Evolutionary conservation across 129 eudicot genomes (phyloP).

Genomic region (Saussurea involucrata): DNA sequence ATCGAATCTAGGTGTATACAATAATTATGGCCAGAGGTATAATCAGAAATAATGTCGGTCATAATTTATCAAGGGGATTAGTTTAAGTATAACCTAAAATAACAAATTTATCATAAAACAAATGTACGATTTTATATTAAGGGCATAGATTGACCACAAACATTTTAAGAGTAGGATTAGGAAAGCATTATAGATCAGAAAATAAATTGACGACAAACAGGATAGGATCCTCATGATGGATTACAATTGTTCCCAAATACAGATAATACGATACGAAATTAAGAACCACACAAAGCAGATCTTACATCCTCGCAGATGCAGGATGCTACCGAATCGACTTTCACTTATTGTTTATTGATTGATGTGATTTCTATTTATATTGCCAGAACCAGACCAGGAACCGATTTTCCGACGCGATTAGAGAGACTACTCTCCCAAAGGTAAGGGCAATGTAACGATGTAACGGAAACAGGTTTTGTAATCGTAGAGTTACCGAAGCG

Average conservation of each 20-base stretch:
- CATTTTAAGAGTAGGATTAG: no score
- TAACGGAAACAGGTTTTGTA: slow-evolving; percentile 16
- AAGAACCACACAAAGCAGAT: slow-evolving; percentile 20
- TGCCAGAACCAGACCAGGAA: slow-evolving; percentile 85
- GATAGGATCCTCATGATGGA: slow-evolving; percentile 18
- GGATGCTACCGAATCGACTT: neutral
- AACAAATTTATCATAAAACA: slow-evolving; percentile 12
- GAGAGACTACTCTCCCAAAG: slow-evolving; percentile 87
- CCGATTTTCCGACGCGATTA: slow-evolving; percentile 74
- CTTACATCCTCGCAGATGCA: slow-evolving; percentile 34
- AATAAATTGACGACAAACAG: slow-evolving; percentile 17
- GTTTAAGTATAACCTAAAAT: no score
- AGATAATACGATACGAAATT: neutral
- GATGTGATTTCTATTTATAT: slow-evolving; percentile 17
- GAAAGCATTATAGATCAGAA: no score
- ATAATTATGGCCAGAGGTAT: no score
- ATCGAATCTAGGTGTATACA: no score
- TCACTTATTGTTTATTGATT: neutral
- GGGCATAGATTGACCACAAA: slow-evolving; percentile 16
- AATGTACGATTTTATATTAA: slow-evolving; percentile 11
- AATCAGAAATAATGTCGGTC: no score
- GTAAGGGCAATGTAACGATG: slow-evolving; percentile 60
- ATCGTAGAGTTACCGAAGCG: slow-evolving; percentile 30
- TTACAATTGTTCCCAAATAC: slow-evolving; percentile 2
- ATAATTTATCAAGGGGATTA: no score